These are phyloP conservation scores for Curvularia hawaiiensis DNA, from an alignment of 2,329 filamentous ascomycete genomes.

Conservation along the genomic window DNA sequence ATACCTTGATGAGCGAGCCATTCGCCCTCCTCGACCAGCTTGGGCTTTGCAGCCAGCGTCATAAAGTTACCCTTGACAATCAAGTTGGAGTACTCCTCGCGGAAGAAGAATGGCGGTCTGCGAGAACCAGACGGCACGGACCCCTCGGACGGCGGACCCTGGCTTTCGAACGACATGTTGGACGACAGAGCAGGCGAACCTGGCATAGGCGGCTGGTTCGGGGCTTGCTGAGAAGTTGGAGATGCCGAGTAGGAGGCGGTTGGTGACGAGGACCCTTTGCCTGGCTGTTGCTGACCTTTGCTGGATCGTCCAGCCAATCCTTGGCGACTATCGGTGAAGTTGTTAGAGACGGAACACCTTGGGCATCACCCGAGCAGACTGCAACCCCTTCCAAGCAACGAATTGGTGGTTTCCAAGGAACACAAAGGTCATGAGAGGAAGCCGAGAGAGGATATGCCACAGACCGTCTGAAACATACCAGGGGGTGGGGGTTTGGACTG, in stretches of 20 bases:
- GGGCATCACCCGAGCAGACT: slow-evolving; percentile 2
- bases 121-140: slow-evolving; percentile 58
- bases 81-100: slow-evolving; percentile 75
- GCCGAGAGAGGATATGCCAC: slow-evolving; percentile 33
- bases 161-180: slow-evolving; percentile 70
- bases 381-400: not conserved
- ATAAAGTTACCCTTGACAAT: slow-evolving; percentile 98
- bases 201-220: slow-evolving; percentile 44
- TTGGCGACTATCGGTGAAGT: slow-evolving; percentile 44
- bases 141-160: slow-evolving; percentile 49
- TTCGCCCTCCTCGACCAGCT: slow-evolving; percentile 91
- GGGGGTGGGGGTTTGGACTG: slow-evolving; percentile 21
- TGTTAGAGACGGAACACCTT: slow-evolving; percentile 29
- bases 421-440: slow-evolving; percentile 22
- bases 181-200: slow-evolving; percentile 43
- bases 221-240: slow-evolving; percentile 41
- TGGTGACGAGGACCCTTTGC: slow-evolving; percentile 47
- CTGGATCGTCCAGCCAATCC: slow-evolving; percentile 51
- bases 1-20: slow-evolving; percentile 95
- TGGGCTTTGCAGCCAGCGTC: slow-evolving; percentile 89
- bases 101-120: slow-evolving; percentile 75
- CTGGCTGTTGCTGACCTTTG: slow-evolving; percentile 43
- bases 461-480: slow-evolving; percentile 37
- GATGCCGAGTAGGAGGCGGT: slow-evolving; percentile 42
- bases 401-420: slow-evolving; percentile 11